Conservation (phyloP, 202 grass and related monocot species). For the Schoenoplectus triqueter region DNA sequence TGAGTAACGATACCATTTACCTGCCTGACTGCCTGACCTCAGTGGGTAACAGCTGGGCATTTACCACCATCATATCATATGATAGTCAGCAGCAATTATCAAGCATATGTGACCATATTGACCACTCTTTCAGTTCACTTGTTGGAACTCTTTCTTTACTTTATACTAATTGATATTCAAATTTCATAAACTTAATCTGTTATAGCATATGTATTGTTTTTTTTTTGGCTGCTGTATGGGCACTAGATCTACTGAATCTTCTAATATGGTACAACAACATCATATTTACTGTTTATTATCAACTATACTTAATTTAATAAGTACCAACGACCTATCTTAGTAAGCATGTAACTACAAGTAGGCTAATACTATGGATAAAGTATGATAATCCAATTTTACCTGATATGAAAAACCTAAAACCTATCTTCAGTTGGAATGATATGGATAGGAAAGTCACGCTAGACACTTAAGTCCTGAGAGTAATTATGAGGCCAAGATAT, state of each 20-base stretch:
- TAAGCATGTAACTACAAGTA: background rate
- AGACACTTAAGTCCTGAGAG: background rate
- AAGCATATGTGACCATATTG: background rate
- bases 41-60: background rate
- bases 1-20: background rate
- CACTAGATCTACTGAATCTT: background rate
- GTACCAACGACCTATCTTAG: background rate
- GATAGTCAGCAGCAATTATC: background rate
- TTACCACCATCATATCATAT: background rate
- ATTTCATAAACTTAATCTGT: slow-evolving; percentile 13
- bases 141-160: background rate
- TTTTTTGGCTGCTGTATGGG: background rate
- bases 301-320: background rate
- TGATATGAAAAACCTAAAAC: background rate
- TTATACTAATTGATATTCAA: background rate
- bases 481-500: background rate
- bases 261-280: slow-evolving; percentile 21
- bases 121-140: slow-evolving; percentile 2
- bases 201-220: background rate
- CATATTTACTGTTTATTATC: background rate
- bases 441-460: background rate
- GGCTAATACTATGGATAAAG: background rate
- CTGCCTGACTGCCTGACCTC: background rate
- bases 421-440: background rate
- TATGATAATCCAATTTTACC: background rate